A percentile compares a stretch with the other conserved stretches of the same genome.
phyloP scores from a whole-genome alignment of 345 rosid genomes.

The Populus ilicifolia region DNA sequence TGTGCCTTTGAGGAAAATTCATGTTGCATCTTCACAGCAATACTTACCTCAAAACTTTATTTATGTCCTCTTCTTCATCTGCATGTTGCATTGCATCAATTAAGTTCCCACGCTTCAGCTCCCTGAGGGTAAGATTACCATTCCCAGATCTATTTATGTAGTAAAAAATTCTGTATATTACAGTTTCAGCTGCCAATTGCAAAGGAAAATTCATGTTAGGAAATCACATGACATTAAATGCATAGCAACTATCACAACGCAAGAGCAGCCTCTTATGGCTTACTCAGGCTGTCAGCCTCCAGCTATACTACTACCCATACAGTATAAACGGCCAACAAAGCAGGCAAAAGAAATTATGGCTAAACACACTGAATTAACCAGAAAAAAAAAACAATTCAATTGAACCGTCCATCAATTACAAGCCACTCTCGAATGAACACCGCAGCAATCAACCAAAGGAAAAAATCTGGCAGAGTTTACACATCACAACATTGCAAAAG shows the following conservation, averaged over 20 bases:
- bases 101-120: constrained; percentile 88
- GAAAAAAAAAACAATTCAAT: background rate
- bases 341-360: background rate
- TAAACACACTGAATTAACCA: background rate
- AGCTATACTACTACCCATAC: background rate
- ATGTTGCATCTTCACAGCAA: background rate
- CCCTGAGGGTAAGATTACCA: constrained; percentile 84
- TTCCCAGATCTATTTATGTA: constrained; percentile 82
- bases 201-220: constrained; percentile 21
- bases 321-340: constrained; percentile 1
- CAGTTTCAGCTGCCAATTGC: constrained; percentile 87
- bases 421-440: background rate
- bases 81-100: constrained; percentile 88
- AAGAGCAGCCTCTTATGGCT: background rate
- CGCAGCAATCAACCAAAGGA: background rate
- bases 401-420: background rate
- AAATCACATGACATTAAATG: background rate
- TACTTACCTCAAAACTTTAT: constrained; percentile 84
- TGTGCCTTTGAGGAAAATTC: background rate
- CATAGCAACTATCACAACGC: background rate
- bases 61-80: constrained; percentile 97
- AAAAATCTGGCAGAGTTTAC: background rate
- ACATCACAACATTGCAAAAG: background rate
- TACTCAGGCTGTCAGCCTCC: background rate
- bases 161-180: constrained; percentile 92